These are phyloP conservation scores for Plasmodium sp. DNA, from an alignment of 169 alveolate species.

Conservation along the genomic window DNA sequence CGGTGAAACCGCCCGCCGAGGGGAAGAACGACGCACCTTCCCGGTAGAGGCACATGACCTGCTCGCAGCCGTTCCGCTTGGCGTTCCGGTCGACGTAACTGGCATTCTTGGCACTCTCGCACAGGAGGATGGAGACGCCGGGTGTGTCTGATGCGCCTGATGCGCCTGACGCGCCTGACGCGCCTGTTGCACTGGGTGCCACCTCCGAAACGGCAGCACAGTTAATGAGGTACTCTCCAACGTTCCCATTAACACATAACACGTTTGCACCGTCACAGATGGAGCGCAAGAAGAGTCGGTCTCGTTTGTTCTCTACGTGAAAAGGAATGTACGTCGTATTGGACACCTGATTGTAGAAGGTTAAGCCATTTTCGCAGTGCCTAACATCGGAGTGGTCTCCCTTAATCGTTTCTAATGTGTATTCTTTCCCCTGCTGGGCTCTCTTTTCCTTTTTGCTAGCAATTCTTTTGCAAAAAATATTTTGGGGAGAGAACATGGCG, in stretches of 20 bases:
- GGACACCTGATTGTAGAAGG: slow-evolving; percentile 11
- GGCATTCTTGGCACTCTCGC: slow-evolving; percentile 22
- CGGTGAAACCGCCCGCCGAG: background rate
- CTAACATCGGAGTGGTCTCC: slow-evolving; percentile 21
- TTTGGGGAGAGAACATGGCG: slow-evolving; percentile 20
- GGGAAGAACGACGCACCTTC: slow-evolving; percentile 6
- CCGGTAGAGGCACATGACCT: slow-evolving; percentile 21
- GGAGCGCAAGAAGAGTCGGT: slow-evolving; percentile 15
- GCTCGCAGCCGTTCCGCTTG: background rate
- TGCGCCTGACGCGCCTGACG: no score
- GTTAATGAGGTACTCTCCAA: slow-evolving; percentile 45
- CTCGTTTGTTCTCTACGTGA: slow-evolving; percentile 40
- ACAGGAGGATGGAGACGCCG: slow-evolving; percentile 5
- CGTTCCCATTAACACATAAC: slow-evolving; percentile 39
- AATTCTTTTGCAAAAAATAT: slow-evolving; percentile 35
- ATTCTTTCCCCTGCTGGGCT: slow-evolving; percentile 65
- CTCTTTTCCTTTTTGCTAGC: slow-evolving; percentile 55
- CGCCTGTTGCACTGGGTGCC: no score
- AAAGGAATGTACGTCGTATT: slow-evolving; percentile 16
- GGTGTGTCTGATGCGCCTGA: background rate
- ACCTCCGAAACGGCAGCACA: slow-evolving; percentile 9
- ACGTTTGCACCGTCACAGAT: slow-evolving; percentile 10
- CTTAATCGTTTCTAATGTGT: slow-evolving; percentile 29
- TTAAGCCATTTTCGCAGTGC: slow-evolving; percentile 21
- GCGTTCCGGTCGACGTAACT: slow-evolving; percentile 15